Base-by-base conservation (phyloP, 225 moss, liverwort and hornwort genomes). In the Pleurozium schreberi region DNA sequence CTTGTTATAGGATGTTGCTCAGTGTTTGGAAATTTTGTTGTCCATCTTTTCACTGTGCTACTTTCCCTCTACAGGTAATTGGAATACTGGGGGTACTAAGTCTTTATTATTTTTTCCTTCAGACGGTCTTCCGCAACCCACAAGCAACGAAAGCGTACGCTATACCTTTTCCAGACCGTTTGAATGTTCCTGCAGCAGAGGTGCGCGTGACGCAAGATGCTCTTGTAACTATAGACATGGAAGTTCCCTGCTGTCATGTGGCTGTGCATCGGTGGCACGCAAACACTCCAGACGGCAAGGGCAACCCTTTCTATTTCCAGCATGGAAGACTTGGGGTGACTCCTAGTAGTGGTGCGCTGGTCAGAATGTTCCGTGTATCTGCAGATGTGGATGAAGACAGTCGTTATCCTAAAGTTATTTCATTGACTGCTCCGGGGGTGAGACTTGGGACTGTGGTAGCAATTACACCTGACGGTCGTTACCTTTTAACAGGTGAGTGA, bases 221-320 rank as follows among this genome's bases (percentile, higher is more conserved):
- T 20, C 93, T 99, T 64, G 91, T 99, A 71, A 93, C 96, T 30
- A 87, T 99, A 87, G 96, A 96, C 90, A 95, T 96, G 95, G 96
- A 96, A 86, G 96, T 95, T 88, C 96, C 99, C 87, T 95, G 96
- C 86, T 97, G 99, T 89, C 96, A 96, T 90, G 92, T 99, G 81
- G 99, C 97, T 80, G 95, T 95, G 88, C 99, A 99, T 88, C 96
- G 94, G 90, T 99, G 99, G 99, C 96, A 96, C 85, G 95, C 99
- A 65, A 99, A 99, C 85, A 97, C 95, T 83, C 99, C 96, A 64
- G 99, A 99, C 90, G 96, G 96, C 79, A 96, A 95, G 80, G 96
- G 97, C 61, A 96, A 96, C 50, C 99, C 99, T 42, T 99, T 99
- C 74, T 90, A 90, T 80, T 96, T 99, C 82, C 96, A 97, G 81